phyloP scores from a whole-genome alignment of 2,329 filamentous ascomycete species.

The Chaetoscypha palmicola region DNA sequence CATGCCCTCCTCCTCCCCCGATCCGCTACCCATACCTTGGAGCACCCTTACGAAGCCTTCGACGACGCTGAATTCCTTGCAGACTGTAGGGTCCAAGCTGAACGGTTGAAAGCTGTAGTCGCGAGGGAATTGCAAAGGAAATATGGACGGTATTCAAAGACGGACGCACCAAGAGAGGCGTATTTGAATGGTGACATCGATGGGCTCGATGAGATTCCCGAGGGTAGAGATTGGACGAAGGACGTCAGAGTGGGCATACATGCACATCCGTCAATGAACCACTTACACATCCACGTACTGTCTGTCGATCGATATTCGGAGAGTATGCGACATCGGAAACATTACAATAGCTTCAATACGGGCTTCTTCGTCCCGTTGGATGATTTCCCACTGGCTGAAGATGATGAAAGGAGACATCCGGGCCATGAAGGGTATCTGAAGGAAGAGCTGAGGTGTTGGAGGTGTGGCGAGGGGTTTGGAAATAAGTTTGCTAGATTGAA shows the following conservation, averaged over 20 bases:
- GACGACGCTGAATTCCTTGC: slow-evolving; percentile 62
- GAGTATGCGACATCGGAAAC: slow-evolving; percentile 69
- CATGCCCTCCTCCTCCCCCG: slow-evolving; percentile 87
- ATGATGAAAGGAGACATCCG: slow-evolving; percentile 57
- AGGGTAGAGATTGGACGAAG: slow-evolving; percentile 68
- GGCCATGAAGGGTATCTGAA: slow-evolving; percentile 52
- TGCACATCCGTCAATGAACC: slow-evolving; percentile 82
- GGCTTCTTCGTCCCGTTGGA: slow-evolving; percentile 73
- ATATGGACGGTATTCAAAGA: slow-evolving; percentile 55
- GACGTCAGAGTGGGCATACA: slow-evolving; percentile 78
- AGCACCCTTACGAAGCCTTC: slow-evolving; percentile 74
- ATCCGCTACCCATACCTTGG: slow-evolving; percentile 47
- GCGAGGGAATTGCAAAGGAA: slow-evolving; percentile 67
- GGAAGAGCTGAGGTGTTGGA: slow-evolving; percentile 72
- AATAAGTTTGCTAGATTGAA: slow-evolving; percentile 70
- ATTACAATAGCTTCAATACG: slow-evolving; percentile 89
- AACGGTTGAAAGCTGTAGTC: slow-evolving; percentile 55
- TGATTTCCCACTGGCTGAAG: slow-evolving; percentile 66
- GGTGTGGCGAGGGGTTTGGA: slow-evolving; percentile 67
- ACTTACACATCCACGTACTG: slow-evolving; percentile 84
- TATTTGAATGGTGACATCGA: slow-evolving; percentile 54
- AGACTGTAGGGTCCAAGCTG: slow-evolving; percentile 53
- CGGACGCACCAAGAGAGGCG: slow-evolving; percentile 56
- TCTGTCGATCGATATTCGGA: slow-evolving; percentile 71
- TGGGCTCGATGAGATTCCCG: slow-evolving; percentile 51